phyloP scores from a whole-genome alignment of 2,329 filamentous ascomycete species.

The Pestalotiopsis sp. region DNA sequence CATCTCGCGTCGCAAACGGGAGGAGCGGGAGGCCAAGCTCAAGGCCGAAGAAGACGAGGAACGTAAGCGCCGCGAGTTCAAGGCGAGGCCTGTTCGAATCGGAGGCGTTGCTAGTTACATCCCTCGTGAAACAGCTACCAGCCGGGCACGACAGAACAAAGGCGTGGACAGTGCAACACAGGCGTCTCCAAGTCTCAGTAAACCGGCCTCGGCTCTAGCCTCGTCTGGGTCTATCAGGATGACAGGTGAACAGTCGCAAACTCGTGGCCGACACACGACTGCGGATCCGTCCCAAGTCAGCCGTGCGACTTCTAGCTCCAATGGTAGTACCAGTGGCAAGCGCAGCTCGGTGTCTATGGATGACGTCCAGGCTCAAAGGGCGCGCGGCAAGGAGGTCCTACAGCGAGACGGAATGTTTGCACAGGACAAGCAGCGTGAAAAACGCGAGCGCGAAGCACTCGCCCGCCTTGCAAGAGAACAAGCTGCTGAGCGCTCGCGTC shows the following conservation, averaged over 20 bases:
- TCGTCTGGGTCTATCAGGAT: slow-evolving; percentile 33
- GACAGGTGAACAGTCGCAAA: slow-evolving; percentile 30
- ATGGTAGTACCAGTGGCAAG: slow-evolving; percentile 45
- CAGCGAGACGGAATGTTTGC: slow-evolving; percentile 52
- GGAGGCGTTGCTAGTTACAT: slow-evolving; percentile 42
- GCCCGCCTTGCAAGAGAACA: slow-evolving; percentile 60
- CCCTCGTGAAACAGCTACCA: slow-evolving; percentile 61
- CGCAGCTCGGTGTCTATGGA: slow-evolving; percentile 53
- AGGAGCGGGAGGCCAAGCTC: slow-evolving; percentile 53
- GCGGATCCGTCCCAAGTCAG: slow-evolving; percentile 26
- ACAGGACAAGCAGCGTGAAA: slow-evolving; percentile 55
- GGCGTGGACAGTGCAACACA: slow-evolving; percentile 29
- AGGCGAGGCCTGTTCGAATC: slow-evolving; percentile 58
- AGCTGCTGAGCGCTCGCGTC: slow-evolving; percentile 63
- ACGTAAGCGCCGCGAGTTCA: slow-evolving; percentile 64
- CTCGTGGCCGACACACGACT: slow-evolving; percentile 28
- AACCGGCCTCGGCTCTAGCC: slow-evolving; percentile 26
- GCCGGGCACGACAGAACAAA: slow-evolving; percentile 56
- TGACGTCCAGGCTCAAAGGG: slow-evolving; percentile 52
- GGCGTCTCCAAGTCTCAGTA: slow-evolving; percentile 25
- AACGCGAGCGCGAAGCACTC: slow-evolving; percentile 54
- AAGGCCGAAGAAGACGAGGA: slow-evolving; percentile 63
- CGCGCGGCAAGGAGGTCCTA: slow-evolving; percentile 57
- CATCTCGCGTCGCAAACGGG: slow-evolving; percentile 59
- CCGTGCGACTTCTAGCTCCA: slow-evolving; percentile 49